Evolutionary conservation across 805 yeast genomes (phyloP).

Genomic region (Candida tammaniensis): DNA sequence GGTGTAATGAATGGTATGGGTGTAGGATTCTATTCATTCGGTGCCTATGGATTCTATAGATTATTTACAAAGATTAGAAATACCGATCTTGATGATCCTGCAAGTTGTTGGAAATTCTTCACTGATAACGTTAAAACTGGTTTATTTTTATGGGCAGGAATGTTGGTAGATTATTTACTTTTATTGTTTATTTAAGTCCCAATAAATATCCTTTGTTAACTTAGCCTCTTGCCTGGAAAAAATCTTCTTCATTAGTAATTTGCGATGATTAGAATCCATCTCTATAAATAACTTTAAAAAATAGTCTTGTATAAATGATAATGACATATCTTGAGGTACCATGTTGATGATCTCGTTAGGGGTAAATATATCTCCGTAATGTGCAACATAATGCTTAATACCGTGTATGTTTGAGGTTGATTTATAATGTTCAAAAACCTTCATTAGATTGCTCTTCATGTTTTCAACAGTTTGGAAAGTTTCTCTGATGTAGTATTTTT

Average conservation of each 20-base stretch:
- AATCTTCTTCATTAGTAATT: conserved; percentile 21
- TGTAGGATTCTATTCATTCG: conserved; percentile 73
- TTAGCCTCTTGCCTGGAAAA: conserved; percentile 28
- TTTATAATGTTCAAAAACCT: conserved; percentile 19
- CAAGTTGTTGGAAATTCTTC: conserved; percentile 80
- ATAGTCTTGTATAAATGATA: conserved; percentile 27
- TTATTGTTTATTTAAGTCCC: conserved; percentile 16
- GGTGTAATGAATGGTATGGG: conserved; percentile 81
- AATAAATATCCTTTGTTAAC: conserved; percentile 17
- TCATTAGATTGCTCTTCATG: conserved; percentile 11
- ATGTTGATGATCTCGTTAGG: conserved; percentile 24
- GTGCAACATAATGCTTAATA: conserved; percentile 26
- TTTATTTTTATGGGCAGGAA: conserved; percentile 61
- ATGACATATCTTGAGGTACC: conserved; percentile 31
- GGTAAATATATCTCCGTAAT: conserved; percentile 19
- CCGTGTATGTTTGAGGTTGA: conserved; percentile 14
- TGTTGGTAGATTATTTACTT: conserved; percentile 59
- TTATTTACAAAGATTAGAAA: conserved; percentile 62
- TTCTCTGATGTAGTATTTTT: conserved; percentile 14
- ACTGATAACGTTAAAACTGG: conserved; percentile 76
- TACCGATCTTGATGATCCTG: conserved; percentile 79
- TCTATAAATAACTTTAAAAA: conserved; percentile 19
- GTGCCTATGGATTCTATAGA: conserved; percentile 66
- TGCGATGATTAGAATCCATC: conserved; percentile 17
- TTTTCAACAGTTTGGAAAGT: neutral